Conservation (phyloP, 148 eudicot species). For the Rhododendron kiyosumense region DNA sequence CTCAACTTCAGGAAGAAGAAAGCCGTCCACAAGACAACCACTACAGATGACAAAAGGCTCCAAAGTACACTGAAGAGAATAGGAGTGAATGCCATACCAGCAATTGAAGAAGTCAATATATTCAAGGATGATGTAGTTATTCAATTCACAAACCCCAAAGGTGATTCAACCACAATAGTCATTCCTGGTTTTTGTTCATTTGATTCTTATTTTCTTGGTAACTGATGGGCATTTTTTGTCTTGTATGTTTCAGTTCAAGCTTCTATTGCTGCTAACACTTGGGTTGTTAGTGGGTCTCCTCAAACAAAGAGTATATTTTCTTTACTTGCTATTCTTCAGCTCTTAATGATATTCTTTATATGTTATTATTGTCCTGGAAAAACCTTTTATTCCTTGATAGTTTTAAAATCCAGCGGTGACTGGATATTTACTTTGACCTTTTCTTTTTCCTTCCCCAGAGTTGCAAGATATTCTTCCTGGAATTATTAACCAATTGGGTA, state of each 20-base stretch:
- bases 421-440: not conserved
- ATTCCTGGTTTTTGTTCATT: not conserved
- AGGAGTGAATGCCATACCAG: constrained; percentile 78
- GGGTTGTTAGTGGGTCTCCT: constrained; percentile 95
- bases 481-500: constrained; percentile 86
- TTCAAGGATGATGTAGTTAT: constrained; percentile 85
- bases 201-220: not conserved
- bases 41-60: constrained; percentile 88
- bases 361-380: not conserved
- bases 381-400: not conserved
- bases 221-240: not conserved
- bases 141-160: constrained; percentile 79
- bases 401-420: not conserved
- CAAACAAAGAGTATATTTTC: constrained; percentile 72
- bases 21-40: constrained; percentile 88
- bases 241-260: constrained; percentile 70
- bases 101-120: constrained; percentile 87
- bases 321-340: not conserved
- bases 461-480: constrained; percentile 90
- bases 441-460: constrained; percentile 33
- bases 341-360: not conserved
- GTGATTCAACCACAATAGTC: constrained; percentile 14
- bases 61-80: constrained; percentile 90
- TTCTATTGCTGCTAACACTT: constrained; percentile 81
- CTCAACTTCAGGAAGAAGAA: constrained; percentile 71